Conservation (phyloP, 2,329 filamentous ascomycete species). For the Colletotrichum echinochloae region DNA sequence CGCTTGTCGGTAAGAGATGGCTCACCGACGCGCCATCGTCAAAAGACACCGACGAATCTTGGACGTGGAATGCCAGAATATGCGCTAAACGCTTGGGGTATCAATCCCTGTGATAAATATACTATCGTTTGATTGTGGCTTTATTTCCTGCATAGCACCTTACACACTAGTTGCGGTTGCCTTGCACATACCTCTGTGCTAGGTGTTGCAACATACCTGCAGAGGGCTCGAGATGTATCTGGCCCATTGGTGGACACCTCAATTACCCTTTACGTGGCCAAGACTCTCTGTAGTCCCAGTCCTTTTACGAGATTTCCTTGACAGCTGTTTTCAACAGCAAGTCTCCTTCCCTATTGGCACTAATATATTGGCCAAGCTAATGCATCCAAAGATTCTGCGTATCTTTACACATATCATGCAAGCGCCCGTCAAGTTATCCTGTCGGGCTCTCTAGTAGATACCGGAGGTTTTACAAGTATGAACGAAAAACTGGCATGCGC, state of each 20-base stretch:
- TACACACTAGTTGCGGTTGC: neutral
- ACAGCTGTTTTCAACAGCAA: neutral
- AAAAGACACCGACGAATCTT: neutral
- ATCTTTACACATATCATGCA: neutral
- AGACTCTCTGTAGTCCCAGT: slow-evolving; percentile 23
- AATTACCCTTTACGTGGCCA: slow-evolving; percentile 14
- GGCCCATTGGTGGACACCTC: slow-evolving; percentile 21
- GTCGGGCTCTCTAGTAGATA: neutral
- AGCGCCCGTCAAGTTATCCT: neutral
- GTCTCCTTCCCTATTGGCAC: slow-evolving; percentile 16
- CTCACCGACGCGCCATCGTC: slow-evolving; percentile 35
- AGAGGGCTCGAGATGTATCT: neutral
- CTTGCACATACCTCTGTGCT: no score
- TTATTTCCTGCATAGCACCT: neutral
- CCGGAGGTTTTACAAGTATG: neutral
- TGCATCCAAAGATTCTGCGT: neutral
- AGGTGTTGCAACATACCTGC: slow-evolving; percentile 22
- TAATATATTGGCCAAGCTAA: neutral
- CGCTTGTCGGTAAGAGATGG: slow-evolving; percentile 32
- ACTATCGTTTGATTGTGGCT: neutral
- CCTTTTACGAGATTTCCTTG: slow-evolving; percentile 14
- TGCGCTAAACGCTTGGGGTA: no score
- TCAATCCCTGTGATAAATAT: neutral
- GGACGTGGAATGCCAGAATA: neutral
- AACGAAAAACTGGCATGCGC: no score